phyloP scores from a whole-genome alignment of 108 stramenopile species.

The Seminavis robusta region DNA sequence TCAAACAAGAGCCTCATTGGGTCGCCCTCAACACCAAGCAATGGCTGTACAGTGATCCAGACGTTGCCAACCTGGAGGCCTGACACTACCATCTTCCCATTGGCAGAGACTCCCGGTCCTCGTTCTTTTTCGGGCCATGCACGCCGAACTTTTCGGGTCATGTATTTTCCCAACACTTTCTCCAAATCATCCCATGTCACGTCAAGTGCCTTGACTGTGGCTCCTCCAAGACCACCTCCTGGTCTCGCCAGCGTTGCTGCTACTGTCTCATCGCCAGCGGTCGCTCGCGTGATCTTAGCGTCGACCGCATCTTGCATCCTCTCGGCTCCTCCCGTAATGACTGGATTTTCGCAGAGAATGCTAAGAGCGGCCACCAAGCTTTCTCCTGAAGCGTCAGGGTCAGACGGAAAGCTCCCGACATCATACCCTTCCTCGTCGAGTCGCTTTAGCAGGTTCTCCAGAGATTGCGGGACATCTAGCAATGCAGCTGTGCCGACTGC shows the following conservation, averaged over 20 bases:
- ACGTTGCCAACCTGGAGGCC: constrained; percentile 84
- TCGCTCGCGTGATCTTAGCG: constrained; percentile 45
- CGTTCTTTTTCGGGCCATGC: constrained; percentile 65
- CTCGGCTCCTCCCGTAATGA: constrained; percentile 49
- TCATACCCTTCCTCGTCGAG: constrained; percentile 71
- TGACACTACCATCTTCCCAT: constrained; percentile 68
- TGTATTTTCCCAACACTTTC: constrained; percentile 63
- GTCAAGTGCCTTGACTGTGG: constrained; percentile 43
- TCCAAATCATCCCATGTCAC: constrained; percentile 61
- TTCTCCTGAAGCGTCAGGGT: constrained; percentile 44
- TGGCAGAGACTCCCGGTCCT: constrained; percentile 53
- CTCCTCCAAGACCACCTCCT: constrained; percentile 63
- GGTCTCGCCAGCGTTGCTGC: constrained; percentile 50
- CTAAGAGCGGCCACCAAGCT: constrained; percentile 40
- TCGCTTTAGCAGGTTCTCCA: constrained; percentile 47
- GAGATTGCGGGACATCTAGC: constrained; percentile 74
- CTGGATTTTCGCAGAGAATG: constrained; percentile 38
- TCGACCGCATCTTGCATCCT: constrained; percentile 54
- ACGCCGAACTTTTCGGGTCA: constrained; percentile 66
- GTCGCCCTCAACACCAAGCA: constrained; percentile 86
- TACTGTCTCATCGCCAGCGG: constrained; percentile 46
- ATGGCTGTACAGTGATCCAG: constrained; percentile 77
- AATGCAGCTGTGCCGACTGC: constrained; percentile 88
- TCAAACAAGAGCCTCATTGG: constrained; percentile 86
- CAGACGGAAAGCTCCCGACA: constrained; percentile 55